Base-by-base conservation (phyloP, 371 early-diverging fungal genomes). In the Lichtheimia ornata region DNA sequence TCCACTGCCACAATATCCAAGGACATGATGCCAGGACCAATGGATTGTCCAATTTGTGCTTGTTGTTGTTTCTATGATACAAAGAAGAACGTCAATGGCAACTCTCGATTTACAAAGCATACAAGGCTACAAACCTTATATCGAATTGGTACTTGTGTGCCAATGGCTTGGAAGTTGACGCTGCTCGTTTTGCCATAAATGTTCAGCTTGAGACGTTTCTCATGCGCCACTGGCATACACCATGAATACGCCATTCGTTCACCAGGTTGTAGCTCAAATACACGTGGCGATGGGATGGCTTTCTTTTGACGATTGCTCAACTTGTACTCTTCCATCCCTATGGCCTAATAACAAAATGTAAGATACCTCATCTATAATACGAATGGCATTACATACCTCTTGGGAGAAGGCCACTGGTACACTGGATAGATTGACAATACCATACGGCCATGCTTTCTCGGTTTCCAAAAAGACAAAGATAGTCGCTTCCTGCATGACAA, bases 91-190 rank as follows among this genome's bases (percentile, higher is more conserved):
- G 9, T 56, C 43, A 15, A 18, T 2, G 14, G 12, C n/a, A 13
- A 14, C 22, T 20, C n/a, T 55, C 25, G 11, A 20, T 43, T 56
- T 18, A 14, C 11, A 15, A 18, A 54, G 11, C 35, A 14, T 25
- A 69, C 12, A 0, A 28, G 17, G 2, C 0, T 25, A 18, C 72
- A 47, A 61, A 87, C 86, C 25, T 82, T 83, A 65, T 89, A 93
- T 53, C 87, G 85, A 71, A 97, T 90, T 13, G 95, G 96, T 24
- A 88, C 72, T 53, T 91, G 88, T 44, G 89, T 83, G 20, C 97
- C 99, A 60, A 98, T 94, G 56, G 96, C 96, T 64, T 91, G 88
- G 44, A 96, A 69, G 45, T 93, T 92, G 56, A 97, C 84, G 13
- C 83, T 79, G 13, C 95, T 84, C 43, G 88, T 87, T 11, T 75